phyloP scores from a whole-genome alignment of 345 rosid genomes.

The Boechera stricta region DNA sequence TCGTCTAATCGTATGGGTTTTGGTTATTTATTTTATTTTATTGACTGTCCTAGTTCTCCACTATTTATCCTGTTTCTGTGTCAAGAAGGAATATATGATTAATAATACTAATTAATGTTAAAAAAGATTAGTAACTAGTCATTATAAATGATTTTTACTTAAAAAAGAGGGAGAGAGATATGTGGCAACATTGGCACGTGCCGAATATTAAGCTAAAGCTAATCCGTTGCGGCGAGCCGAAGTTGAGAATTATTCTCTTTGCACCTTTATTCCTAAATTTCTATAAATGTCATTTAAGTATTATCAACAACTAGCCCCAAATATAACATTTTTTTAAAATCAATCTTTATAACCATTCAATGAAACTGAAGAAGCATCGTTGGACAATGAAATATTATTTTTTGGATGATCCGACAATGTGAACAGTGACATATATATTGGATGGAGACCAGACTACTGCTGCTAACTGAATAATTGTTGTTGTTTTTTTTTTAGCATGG shows the following conservation, averaged over 20 bases:
- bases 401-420: conserved; percentile 10
- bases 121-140: too few species aligned
- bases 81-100: too few species aligned
- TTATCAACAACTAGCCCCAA: not conserved
- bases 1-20: not conserved
- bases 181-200: not conserved
- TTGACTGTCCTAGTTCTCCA: not conserved
- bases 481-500: not conserved
- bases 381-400: not conserved
- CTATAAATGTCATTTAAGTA: not conserved
- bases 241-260: conserved; percentile 31
- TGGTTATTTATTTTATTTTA: not conserved
- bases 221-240: conserved; percentile 22
- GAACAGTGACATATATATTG: conserved; percentile 19
- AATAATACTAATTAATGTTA: too few species aligned
- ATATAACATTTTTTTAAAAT: too few species aligned
- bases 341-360: not conserved
- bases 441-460: conserved; percentile 12
- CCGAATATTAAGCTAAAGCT: not conserved
- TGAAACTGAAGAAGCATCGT: not conserved
- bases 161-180: not conserved
- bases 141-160: too few species aligned
- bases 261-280: not conserved
- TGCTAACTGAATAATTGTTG: not conserved
- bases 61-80: too few species aligned